Conservation (phyloP, 768 basidiomycete species). For the Zangia roseola region DNA sequence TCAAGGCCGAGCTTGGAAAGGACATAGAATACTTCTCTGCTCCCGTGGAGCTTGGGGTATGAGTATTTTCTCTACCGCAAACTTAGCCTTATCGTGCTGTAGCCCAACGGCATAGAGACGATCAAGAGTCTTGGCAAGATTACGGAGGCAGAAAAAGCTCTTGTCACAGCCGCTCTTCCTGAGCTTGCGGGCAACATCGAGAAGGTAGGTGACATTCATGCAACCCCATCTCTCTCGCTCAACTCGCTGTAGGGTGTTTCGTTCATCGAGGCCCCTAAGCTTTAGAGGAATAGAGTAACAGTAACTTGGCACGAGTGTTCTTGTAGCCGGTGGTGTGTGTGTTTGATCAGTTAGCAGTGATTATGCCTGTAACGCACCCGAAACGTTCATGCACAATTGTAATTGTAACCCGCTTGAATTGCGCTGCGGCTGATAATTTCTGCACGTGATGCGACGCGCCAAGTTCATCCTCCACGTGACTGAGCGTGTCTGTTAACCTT, state of each 20-base stretch:
- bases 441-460: slow-evolving; percentile 28
- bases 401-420: too few species aligned
- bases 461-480: slow-evolving; percentile 31
- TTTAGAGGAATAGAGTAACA: slow-evolving; percentile 13
- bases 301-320: background rate
- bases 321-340: slow-evolving; percentile 7
- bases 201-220: slow-evolving; percentile 46
- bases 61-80: slow-evolving; percentile 11
- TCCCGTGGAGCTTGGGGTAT: slow-evolving; percentile 84
- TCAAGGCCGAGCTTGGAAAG: slow-evolving; percentile 74
- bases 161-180: slow-evolving; percentile 77
- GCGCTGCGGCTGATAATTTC: background rate
- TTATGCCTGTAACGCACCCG: too few species aligned
- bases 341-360: background rate
- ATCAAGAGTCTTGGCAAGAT: slow-evolving; percentile 80
- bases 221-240: background rate
- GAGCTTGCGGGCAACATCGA: slow-evolving; percentile 75
- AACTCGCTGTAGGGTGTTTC: slow-evolving; percentile 21
- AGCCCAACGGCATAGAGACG: slow-evolving; percentile 80
- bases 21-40: slow-evolving; percentile 88
- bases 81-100: slow-evolving; percentile 4
- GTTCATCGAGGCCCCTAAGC: slow-evolving; percentile 28
- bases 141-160: slow-evolving; percentile 66
- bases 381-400: too few species aligned
- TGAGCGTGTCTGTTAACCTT: background rate